Evolutionary conservation across 83 land plant genomes (phyloP).

Genomic region (Picea abies): DNA sequence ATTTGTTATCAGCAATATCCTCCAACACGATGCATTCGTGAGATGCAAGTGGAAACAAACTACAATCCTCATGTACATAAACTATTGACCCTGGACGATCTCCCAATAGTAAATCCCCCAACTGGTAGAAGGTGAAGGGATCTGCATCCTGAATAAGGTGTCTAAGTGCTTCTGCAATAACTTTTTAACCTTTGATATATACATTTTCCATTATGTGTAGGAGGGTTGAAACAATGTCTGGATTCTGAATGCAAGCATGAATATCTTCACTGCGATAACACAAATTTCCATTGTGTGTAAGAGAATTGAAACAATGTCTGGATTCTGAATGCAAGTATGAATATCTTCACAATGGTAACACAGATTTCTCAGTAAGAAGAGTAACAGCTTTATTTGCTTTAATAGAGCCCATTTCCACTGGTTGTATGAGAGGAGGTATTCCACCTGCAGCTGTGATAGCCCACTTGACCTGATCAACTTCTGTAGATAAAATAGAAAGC

Average conservation of each 20-base stretch:
- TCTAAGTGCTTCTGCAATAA: conserved; percentile 57
- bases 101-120: conserved; percentile 63
- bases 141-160: conserved; percentile 69
- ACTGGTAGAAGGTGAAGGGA: conserved; percentile 67
- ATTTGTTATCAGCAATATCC: conserved; percentile 59
- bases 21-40: conserved; percentile 45
- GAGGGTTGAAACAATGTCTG: conserved; percentile 74
- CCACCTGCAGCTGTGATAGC: conserved; percentile 96
- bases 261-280: conserved; percentile 88
- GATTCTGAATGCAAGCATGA: conserved; percentile 89
- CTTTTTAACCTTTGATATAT: conserved; percentile 63
- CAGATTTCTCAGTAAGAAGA: conserved; percentile 66
- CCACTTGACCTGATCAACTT: conserved; percentile 85
- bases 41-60: conserved; percentile 59
- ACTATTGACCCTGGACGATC: conserved; percentile 58
- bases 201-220: conserved; percentile 79
- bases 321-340: conserved; percentile 88
- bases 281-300: conserved; percentile 37
- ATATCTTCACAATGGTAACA: conserved; percentile 89
- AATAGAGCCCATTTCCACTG: conserved; percentile 76
- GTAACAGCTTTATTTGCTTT: conserved; percentile 80
- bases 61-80: conserved; percentile 50
- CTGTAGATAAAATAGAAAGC: conserved; percentile 60
- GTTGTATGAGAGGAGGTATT: conserved; percentile 84
- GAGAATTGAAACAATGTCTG: conserved; percentile 60